Evolutionary conservation across 495 filamentous ascomycete species (phyloP).

Genomic region (Daldinia bambusicola): DNA sequence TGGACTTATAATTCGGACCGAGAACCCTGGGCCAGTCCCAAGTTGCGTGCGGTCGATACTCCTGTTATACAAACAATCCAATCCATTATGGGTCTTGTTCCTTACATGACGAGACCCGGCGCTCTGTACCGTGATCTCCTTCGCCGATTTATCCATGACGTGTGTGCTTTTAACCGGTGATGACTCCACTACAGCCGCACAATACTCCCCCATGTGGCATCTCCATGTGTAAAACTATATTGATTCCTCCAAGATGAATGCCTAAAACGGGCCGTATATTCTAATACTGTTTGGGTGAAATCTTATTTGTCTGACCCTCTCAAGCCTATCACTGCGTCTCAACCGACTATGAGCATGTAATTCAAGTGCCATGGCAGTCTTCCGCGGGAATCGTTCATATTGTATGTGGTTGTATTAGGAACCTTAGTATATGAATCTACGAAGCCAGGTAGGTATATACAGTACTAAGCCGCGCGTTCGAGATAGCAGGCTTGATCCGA

Average conservation of each 20-base stretch:
- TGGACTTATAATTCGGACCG: conserved; percentile 41
- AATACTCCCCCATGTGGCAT: conserved; percentile 27
- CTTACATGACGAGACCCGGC: conserved; percentile 41
- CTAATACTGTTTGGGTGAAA: conserved; percentile 21
- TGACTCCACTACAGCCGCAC: conserved; percentile 33
- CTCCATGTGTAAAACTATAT: conserved; percentile 24
- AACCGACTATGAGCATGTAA: conserved; percentile 3
- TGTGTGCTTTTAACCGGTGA: conserved; percentile 41
- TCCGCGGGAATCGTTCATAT: conserved; percentile 1
- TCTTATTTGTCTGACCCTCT: conserved; percentile 30
- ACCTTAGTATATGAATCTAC: not conserved
- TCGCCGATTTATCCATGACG: conserved; percentile 43
- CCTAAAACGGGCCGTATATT: conserved; percentile 38
- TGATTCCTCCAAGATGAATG: conserved; percentile 22
- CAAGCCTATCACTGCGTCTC: conserved; percentile 8
- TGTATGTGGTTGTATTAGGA: not conserved
- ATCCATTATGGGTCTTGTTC: conserved; percentile 29
- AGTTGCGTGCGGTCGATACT: conserved; percentile 28
- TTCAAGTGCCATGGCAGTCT: not conserved
- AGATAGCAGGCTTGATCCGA: not conserved
- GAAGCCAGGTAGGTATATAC: not conserved
- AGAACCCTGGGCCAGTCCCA: conserved; percentile 38
- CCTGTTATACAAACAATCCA: conserved; percentile 30
- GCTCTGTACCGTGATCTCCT: conserved; percentile 31
- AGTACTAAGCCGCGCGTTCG: not conserved